Conservation (phyloP, 2,329 filamentous ascomycete species). For the Penicillium palitans region DNA sequence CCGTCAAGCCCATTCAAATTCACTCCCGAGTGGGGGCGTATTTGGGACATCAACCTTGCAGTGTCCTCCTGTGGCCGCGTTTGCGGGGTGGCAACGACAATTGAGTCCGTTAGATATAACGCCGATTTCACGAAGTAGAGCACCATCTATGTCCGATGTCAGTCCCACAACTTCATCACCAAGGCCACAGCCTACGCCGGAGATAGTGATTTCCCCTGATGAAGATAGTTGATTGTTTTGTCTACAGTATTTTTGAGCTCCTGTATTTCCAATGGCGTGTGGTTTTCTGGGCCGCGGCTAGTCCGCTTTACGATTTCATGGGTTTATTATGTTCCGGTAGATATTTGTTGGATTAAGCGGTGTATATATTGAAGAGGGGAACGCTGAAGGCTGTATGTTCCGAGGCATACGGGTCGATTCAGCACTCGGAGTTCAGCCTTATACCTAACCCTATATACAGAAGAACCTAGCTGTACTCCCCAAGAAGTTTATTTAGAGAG, state of each 20-base stretch:
- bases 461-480: too few species aligned
- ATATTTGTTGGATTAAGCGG: not conserved
- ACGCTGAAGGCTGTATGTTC: too few species aligned
- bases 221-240: not conserved
- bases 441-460: too few species aligned
- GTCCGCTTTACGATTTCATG: not conserved
- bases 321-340: not conserved
- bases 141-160: not conserved
- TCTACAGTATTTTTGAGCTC: not conserved
- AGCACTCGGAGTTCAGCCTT: too few species aligned
- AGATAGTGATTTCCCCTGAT: not conserved
- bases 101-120: not conserved
- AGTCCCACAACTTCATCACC: not conserved
- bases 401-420: too few species aligned
- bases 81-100: not conserved
- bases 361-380: not conserved
- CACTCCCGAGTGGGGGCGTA: not conserved
- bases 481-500: too few species aligned
- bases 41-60: not conserved
- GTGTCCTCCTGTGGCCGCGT: not conserved
- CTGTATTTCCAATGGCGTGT: not conserved
- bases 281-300: not conserved
- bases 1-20: slow-evolving; percentile 12
- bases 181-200: not conserved
- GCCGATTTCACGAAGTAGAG: not conserved